Conservation (phyloP, 768 basidiomycete species). For the Boletus coccyginus region DNA sequence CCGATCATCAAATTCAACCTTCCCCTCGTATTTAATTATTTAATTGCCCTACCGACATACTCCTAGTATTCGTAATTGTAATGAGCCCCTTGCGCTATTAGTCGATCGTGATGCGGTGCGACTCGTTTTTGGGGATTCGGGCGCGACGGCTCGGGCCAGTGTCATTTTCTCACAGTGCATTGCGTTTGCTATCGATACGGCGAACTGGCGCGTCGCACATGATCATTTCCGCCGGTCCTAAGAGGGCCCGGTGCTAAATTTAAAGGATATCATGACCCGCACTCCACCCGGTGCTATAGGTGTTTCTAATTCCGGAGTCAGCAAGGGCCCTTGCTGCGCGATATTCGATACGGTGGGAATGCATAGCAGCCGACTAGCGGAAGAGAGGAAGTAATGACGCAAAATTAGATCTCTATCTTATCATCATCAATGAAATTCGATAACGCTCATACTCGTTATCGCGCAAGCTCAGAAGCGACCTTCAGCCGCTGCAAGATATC, state of each 20-base stretch:
- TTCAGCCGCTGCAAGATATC: slow-evolving; percentile 42
- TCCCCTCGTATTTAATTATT: too few species aligned
- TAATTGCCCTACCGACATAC: too few species aligned
- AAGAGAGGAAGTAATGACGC: slow-evolving; percentile 1
- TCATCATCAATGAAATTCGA: slow-evolving; percentile 21
- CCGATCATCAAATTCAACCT: too few species aligned
- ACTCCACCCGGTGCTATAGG: slow-evolving; percentile 1
- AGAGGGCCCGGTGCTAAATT: slow-evolving; percentile 8
- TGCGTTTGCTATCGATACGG: neutral
- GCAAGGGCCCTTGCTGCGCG: neutral
- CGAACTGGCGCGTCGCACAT: neutral
- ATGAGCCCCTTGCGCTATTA: neutral
- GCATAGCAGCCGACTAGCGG: neutral
- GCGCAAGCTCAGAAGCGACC: slow-evolving; percentile 23
- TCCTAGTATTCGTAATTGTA: neutral
- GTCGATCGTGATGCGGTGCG: too few species aligned
- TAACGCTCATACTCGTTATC: slow-evolving; percentile 16
- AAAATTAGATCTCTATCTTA: slow-evolving; percentile 5
- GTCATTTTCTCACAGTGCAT: neutral
- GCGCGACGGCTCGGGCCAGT: neutral
- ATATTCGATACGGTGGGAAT: slow-evolving; percentile 21
- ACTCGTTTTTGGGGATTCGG: neutral
- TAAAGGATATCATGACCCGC: slow-evolving; percentile 5
- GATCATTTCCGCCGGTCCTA: slow-evolving; percentile 17
- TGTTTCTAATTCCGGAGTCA: slow-evolving; percentile 8